Evolutionary conservation across 768 basidiomycete genomes (phyloP), one percentile per base, ranked within the genome.

Genomic region (Lactarius indigo): DNA sequence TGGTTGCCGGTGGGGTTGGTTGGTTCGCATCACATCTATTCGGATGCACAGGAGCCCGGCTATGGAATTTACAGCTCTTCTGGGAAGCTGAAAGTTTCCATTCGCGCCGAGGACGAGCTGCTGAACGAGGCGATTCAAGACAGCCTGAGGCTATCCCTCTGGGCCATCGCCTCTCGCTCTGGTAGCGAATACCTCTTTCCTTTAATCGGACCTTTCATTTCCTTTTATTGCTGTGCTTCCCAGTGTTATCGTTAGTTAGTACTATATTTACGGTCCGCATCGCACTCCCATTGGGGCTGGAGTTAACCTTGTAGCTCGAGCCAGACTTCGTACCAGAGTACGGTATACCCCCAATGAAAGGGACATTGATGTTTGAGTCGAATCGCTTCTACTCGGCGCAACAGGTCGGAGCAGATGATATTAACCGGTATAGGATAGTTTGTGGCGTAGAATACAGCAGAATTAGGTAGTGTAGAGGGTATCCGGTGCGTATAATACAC

Each of bases 1-100:
- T 83, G 30, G 73, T 76, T 18, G 83, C 82, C 3, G 89, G 89
- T 26, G 89, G 89, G 28, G 77, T 91, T 41, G 89, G 90, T 13
- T 92, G 90, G 91, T 92, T 92, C 71, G 88, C 88, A n/a, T 31
- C 91, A 92, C 73, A 86, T 91, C 62, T 91, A 91, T 72, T 85
- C 86, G 1, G 91, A 91, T 72, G 66, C 75, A 66, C 82, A 85
- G 75, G 82, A 81, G 60, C 85, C 87, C 20, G 90, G 90, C 13
- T 92, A 92, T 71, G 90, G 90, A 7, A 83, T 91, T 61, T 88
- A 87, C 71, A 75, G 81, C 37, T 68, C 50, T 0, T 74, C 78
- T 35, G 84, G 85, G 26, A 72, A 74, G 26, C 69, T 81, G 68
- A 90, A 90, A 91, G 76, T 89, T 91, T 72, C 75, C 78, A 6